These are phyloP conservation scores for Microdochium bolleyi DNA, from an alignment of 2,329 filamentous ascomycete genomes.

Conservation along the genomic window DNA sequence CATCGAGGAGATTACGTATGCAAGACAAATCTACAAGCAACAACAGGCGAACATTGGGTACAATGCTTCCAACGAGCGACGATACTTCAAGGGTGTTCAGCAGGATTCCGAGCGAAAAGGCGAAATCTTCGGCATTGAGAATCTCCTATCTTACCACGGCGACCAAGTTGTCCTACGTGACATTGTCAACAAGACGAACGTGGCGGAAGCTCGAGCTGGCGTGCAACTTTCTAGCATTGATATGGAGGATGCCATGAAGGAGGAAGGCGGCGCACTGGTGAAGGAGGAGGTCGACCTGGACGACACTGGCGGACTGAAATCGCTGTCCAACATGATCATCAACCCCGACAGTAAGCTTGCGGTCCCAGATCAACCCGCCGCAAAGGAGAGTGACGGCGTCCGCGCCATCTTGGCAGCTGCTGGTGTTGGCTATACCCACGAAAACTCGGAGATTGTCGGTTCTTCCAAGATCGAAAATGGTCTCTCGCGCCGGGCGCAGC, in stretches of 20 bases:
- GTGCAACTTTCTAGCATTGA: slow-evolving; percentile 74
- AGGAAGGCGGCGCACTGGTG: slow-evolving; percentile 37
- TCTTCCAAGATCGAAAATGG: slow-evolving; percentile 85
- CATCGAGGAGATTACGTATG: slow-evolving; percentile 95
- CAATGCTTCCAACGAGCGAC: slow-evolving; percentile 80
- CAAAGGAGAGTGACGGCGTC: slow-evolving; percentile 54
- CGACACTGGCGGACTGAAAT: slow-evolving; percentile 61
- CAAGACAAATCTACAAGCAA: slow-evolving; percentile 96
- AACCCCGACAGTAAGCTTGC: slow-evolving; percentile 37
- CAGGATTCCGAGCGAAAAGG: slow-evolving; percentile 75
- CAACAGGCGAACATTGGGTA: slow-evolving; percentile 98
- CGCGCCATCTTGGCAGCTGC: slow-evolving; percentile 82
- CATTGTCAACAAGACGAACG: slow-evolving; percentile 97
- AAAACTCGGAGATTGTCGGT: slow-evolving; percentile 92
- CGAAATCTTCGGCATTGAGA: slow-evolving; percentile 85
- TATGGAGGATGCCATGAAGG: slow-evolving; percentile 50
- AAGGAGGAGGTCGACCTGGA: slow-evolving; percentile 40
- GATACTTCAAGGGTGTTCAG: slow-evolving; percentile 94
- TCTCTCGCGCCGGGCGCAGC: slow-evolving; percentile 68
- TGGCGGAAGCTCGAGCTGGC: slow-evolving; percentile 84
- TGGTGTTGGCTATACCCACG: slow-evolving; percentile 91
- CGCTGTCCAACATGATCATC: slow-evolving; percentile 56
- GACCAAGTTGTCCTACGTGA: slow-evolving; percentile 79
- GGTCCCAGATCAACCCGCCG: slow-evolving; percentile 17
- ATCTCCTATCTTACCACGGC: slow-evolving; percentile 76